Evolutionary conservation across 441 rosid species (phyloP).

Genomic region (Adansonia madagascariensis): DNA sequence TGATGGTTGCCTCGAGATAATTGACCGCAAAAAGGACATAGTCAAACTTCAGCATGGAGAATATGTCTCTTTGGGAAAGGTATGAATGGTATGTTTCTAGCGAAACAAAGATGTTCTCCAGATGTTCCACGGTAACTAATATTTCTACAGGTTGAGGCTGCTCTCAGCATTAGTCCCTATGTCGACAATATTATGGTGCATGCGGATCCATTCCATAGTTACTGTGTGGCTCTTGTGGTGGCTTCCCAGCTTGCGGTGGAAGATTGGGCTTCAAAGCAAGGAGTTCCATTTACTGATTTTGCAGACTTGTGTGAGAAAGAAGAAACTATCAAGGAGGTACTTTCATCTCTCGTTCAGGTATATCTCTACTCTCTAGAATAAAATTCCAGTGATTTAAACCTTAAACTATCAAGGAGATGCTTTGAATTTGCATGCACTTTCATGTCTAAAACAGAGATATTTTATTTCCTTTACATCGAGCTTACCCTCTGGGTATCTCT

Average conservation of each 20-base stretch:
- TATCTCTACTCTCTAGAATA: constrained; percentile 5
- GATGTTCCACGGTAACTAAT: constrained; percentile 20
- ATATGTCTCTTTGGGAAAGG: constrained; percentile 97
- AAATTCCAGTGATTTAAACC: neutral
- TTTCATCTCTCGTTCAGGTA: constrained; percentile 79
- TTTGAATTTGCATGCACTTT: neutral
- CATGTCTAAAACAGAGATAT: neutral
- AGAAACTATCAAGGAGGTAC: constrained; percentile 71
- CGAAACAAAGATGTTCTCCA: neutral
- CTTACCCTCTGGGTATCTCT: neutral
- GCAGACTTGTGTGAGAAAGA: constrained; percentile 63
- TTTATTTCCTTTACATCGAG: neutral
- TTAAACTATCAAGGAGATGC: neutral
- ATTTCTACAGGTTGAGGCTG: constrained; percentile 83
- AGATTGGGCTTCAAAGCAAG: constrained; percentile 82
- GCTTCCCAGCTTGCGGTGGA: constrained; percentile 63
- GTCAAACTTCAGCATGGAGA: constrained; percentile 98
- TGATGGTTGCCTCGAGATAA: constrained; percentile 97
- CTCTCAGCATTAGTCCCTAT: constrained; percentile 61
- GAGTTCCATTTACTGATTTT: constrained; percentile 50
- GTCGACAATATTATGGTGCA: constrained; percentile 86
- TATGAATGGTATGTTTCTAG: constrained; percentile 28
- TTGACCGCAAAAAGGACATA: constrained; percentile 94
- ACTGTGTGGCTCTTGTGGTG: constrained; percentile 88
- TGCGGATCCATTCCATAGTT: constrained; percentile 88